Evolutionary conservation across 768 basidiomycete genomes (phyloP).

Genomic region (Pleurotus cornucopiae): DNA sequence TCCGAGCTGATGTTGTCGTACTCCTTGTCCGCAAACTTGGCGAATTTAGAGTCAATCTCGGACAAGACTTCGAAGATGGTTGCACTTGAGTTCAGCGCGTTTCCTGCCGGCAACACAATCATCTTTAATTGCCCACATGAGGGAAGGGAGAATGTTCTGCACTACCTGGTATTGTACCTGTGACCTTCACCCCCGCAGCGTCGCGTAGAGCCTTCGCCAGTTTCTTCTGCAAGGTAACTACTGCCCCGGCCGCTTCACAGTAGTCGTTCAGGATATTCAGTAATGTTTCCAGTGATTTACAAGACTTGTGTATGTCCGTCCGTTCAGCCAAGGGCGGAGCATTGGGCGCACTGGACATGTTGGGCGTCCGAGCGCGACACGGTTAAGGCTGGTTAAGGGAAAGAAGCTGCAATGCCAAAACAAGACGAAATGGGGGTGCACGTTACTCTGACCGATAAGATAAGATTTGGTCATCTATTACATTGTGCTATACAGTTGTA

Average conservation of each 20-base stretch:
- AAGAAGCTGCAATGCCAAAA: constrained; percentile 1
- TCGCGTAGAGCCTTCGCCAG: constrained; percentile 69
- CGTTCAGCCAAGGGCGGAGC: constrained; percentile 48
- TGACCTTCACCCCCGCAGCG: constrained; percentile 55
- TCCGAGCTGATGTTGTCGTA: constrained; percentile 60
- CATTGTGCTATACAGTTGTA: too few relatives aligned
- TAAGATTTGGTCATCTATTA: neutral
- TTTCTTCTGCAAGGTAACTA: constrained; percentile 69
- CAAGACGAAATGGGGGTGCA: neutral
- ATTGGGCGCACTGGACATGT: constrained; percentile 17
- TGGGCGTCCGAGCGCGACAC: neutral
- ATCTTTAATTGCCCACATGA: too few relatives aligned
- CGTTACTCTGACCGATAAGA: neutral
- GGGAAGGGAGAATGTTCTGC: constrained; percentile 14
- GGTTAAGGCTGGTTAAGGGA: neutral
- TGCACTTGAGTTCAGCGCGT: constrained; percentile 62
- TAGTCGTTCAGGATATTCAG: constrained; percentile 69
- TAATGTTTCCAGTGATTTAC: constrained; percentile 69
- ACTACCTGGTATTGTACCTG: constrained; percentile 58
- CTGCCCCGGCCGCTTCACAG: constrained; percentile 61
- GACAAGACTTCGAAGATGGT: constrained; percentile 64
- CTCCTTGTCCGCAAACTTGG: constrained; percentile 71
- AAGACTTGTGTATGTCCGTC: constrained; percentile 74
- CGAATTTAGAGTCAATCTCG: constrained; percentile 72
- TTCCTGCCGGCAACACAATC: constrained; percentile 35